Percentiles rank a stretch among this genome's conserved stretches.
Conservation (phyloP, 805 yeast genomes). For the Teunomyces pallodes region DNA sequence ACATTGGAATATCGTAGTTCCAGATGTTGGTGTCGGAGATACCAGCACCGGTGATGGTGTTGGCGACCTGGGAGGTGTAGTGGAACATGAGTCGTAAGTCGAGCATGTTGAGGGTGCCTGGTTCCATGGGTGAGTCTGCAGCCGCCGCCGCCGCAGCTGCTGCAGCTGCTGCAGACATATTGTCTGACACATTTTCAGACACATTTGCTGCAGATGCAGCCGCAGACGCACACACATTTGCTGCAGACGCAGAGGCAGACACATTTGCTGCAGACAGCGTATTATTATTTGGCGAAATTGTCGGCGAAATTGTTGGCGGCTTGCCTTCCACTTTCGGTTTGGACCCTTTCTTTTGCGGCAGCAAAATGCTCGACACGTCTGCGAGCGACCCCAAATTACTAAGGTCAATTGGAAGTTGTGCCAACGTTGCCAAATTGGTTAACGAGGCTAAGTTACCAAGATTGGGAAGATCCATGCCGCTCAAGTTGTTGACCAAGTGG, state of each 20-base stretch:
- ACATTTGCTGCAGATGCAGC: not conserved
- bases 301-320: too few species aligned
- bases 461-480: conserved; percentile 31
- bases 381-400: conserved; percentile 31
- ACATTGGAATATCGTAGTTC: conserved; percentile 82
- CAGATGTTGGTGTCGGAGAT: conserved; percentile 83
- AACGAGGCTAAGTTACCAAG: conserved; percentile 39
- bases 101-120: conserved; percentile 51
- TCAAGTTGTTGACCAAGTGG: conserved; percentile 40
- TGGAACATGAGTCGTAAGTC: conserved; percentile 85
- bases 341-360: not conserved
- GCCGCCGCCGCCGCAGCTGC: too few species aligned
- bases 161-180: too few species aligned
- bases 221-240: too few species aligned
- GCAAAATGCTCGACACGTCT: conserved; percentile 10
- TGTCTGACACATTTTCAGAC: too few species aligned
- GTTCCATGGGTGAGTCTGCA: not conserved
- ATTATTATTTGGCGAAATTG: not conserved
- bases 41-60: conserved; percentile 87
- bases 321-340: not conserved
- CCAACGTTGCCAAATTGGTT: conserved; percentile 40
- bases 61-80: conserved; percentile 80
- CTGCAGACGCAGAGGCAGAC: not conserved
- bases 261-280: not conserved
- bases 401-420: conserved; percentile 42